Conservation (phyloP, 1,139 yeast genomes). For the Geotrichum cucujoidarum region DNA sequence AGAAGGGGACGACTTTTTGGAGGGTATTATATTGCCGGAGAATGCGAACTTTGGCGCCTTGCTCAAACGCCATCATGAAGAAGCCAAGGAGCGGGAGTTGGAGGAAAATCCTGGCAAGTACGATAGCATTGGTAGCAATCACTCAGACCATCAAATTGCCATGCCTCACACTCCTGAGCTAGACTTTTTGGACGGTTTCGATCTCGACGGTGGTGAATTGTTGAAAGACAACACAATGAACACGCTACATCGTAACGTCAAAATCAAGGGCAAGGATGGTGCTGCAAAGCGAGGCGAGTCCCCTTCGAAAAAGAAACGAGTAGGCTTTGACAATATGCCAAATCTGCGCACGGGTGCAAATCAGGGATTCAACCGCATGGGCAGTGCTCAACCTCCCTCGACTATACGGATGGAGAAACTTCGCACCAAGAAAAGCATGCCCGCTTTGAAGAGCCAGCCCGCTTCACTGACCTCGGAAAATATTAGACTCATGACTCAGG, state of each 20-base stretch:
- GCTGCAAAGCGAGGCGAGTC: neutral
- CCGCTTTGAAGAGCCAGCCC: constrained; percentile 7
- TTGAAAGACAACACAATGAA: constrained; percentile 14
- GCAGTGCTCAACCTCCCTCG: constrained; percentile 1
- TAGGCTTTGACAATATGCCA: constrained; percentile 3
- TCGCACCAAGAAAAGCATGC: constrained; percentile 17
- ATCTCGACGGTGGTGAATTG: constrained; percentile 22
- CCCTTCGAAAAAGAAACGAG: constrained; percentile 1
- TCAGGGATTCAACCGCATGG: neutral
- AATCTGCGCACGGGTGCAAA: neutral
- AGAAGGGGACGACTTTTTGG: constrained; percentile 19
- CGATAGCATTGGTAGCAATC: constrained; percentile 15
- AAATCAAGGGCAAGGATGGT: constrained; percentile 19
- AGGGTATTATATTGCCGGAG: constrained; percentile 18
- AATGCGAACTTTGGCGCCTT: constrained; percentile 12
- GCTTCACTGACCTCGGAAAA: neutral
- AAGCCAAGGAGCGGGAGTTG: constrained; percentile 9
- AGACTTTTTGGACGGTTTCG: constrained; percentile 29
- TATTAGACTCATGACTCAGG: neutral
- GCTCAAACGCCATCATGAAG: constrained; percentile 13
- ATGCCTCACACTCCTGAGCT: constrained; percentile 22
- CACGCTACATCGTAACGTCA: constrained; percentile 26
- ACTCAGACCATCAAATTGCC: constrained; percentile 5
- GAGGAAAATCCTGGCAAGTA: constrained; percentile 6
- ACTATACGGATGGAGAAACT: constrained; percentile 12